These are phyloP conservation scores for Chamaecyparis obtusa DNA, from an alignment of 75 land plant species.

Conservation along the genomic window DNA sequence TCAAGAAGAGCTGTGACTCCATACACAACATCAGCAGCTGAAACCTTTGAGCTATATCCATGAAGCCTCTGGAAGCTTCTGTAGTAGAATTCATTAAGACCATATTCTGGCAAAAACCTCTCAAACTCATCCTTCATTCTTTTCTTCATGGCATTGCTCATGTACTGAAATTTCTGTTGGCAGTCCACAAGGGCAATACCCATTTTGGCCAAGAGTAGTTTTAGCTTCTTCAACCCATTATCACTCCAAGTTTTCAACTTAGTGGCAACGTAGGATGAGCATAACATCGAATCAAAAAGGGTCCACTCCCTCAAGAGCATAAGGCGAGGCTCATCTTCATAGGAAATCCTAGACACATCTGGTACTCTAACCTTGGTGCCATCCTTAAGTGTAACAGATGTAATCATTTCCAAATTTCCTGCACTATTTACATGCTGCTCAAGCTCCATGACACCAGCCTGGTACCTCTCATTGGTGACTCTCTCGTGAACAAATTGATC, in stretches of 20 bases:
- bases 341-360: slow-evolving; percentile 71
- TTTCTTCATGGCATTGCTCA: slow-evolving; percentile 72
- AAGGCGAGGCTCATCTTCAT: slow-evolving; percentile 89
- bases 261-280: slow-evolving; percentile 86
- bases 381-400: slow-evolving; percentile 82
- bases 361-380: slow-evolving; percentile 91
- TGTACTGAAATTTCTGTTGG: slow-evolving; percentile 90
- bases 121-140: slow-evolving; percentile 83
- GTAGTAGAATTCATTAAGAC: slow-evolving; percentile 83
- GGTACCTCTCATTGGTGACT: slow-evolving; percentile 84
- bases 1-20: slow-evolving; percentile 93
- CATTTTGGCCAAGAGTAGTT: slow-evolving; percentile 83
- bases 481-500: slow-evolving; percentile 98
- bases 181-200: slow-evolving; percentile 88
- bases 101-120: slow-evolving; percentile 63
- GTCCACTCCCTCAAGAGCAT: slow-evolving; percentile 95
- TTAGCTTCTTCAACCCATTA: slow-evolving; percentile 79
- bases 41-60: slow-evolving; percentile 80
- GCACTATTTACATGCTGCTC: slow-evolving; percentile 81
- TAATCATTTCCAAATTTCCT: slow-evolving; percentile 71
- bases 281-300: slow-evolving; percentile 87
- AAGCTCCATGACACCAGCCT: slow-evolving; percentile 81
- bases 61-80: slow-evolving; percentile 71
- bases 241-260: slow-evolving; percentile 98
- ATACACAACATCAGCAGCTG: slow-evolving; percentile 96